Base-by-base conservation (phyloP, 768 basidiomycete species). In the Pulveroboletus sp. region DNA sequence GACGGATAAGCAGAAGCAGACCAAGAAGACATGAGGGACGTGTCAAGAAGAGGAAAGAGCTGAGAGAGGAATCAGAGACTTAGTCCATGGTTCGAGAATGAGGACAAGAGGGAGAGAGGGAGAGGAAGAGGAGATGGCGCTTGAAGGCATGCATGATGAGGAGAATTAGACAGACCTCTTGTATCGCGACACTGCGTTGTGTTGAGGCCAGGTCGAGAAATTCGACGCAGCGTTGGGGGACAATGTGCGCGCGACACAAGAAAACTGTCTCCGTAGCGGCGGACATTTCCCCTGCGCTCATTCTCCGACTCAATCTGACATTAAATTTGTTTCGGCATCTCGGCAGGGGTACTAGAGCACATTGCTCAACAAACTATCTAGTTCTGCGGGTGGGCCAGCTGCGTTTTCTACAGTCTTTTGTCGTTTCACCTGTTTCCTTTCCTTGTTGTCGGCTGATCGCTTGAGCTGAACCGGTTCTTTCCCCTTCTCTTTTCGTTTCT, bases 91-190 rank as follows among this genome's bases (percentile, higher is more conserved):
- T 69, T 76, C 48, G 58, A 63, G 62, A 76, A 78, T 73, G 68
- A 73, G 71, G 69, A 78, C 74, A 78, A 74, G 78, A 75, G 76
- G 73, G 74, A 61, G 81, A 79, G 78, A 62, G 69, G 76, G 73
- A 76, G 79, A 79, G 78, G 62, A 69, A 76, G 73, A 76, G 79
- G 76, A 75, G 74, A 81, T 79, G 81, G 84, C 80, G 83, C 61
- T 61, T 49, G 58, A 55, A 85, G 82, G 86, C 87, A 89, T 89
- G 81, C 87, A 89, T 89, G 81, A 83, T 80, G 82, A 60, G 65
- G 59, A 83, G 65, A 67, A 66, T 63, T 83, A 83, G 79, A 91
- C 88, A 87, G 88, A 91, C 88, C 88, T 91, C 86, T 85, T 82
- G 77, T 75, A 70, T 69, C 73, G 72, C 75, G 71, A 73, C 70